These are phyloP conservation scores for Emmonsia crescens DNA, from an alignment of 2,329 filamentous ascomycete species.

Conservation along the genomic window DNA sequence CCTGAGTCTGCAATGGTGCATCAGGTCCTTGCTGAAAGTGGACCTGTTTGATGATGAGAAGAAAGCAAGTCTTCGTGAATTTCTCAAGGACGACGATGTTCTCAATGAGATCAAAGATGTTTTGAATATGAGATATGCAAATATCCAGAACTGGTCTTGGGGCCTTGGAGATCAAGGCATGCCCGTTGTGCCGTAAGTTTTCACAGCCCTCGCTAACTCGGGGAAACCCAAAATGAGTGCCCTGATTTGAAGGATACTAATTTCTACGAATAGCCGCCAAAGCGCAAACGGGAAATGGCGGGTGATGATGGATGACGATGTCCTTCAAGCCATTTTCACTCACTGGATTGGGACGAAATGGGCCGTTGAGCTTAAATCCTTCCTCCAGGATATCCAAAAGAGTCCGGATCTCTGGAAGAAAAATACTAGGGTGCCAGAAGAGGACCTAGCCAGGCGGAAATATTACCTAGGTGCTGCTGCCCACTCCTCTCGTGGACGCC, in stretches of 20 bases:
- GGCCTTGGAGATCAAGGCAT: constrained; percentile 31
- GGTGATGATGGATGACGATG: constrained; percentile 39
- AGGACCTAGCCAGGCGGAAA: constrained; percentile 17
- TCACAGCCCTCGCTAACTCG: neutral
- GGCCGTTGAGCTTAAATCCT: constrained; percentile 20
- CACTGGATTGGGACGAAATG: constrained; percentile 33
- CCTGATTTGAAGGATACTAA: neutral
- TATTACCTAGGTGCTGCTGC: constrained; percentile 17
- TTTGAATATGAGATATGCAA: constrained; percentile 34
- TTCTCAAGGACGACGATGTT: constrained; percentile 29
- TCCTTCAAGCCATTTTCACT: constrained; percentile 37
- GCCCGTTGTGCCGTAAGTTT: constrained; percentile 28
- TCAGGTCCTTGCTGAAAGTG: constrained; percentile 31
- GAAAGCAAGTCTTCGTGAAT: constrained; percentile 29
- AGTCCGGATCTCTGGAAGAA: constrained; percentile 10
- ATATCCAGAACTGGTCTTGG: constrained; percentile 36
- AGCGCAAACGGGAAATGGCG: constrained; percentile 37
- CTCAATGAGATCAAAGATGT: constrained; percentile 36
- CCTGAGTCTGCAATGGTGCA: constrained; percentile 22
- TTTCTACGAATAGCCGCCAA: constrained; percentile 18
- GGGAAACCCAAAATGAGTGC: neutral
- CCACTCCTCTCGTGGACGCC: rapidly evolving
- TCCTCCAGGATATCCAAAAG: constrained; percentile 11
- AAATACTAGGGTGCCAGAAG: constrained; percentile 6
- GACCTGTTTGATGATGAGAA: constrained; percentile 37